Evolutionary conservation across 768 basidiomycete genomes (phyloP).

Genomic region (Boletus vinaceobasis): DNA sequence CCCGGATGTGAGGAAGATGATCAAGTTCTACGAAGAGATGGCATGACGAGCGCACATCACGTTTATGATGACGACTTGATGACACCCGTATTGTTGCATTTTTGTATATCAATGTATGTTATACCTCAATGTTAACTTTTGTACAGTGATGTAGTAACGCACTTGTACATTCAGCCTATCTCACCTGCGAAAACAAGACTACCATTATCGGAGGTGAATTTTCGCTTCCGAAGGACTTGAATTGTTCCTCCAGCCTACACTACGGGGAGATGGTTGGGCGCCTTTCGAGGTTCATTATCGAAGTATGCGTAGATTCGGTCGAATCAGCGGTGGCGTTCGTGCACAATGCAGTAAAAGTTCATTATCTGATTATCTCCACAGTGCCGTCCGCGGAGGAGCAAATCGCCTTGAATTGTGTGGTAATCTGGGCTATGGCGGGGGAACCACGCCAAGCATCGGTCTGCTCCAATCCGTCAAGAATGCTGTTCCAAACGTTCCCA

Average conservation of each 20-base stretch:
- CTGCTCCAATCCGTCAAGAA: constrained; percentile 57
- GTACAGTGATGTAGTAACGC: background rate
- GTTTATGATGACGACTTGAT: background rate
- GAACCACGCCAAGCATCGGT: constrained; percentile 79
- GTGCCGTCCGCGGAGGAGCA: constrained; percentile 69
- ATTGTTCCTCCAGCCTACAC: background rate
- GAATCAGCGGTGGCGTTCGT: constrained; percentile 66
- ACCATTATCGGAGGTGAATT: constrained; percentile 7
- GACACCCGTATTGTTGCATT: background rate
- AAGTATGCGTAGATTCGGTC: constrained; percentile 77
- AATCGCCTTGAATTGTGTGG: constrained; percentile 76
- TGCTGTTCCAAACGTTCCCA: constrained; percentile 46
- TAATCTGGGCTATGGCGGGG: constrained; percentile 70
- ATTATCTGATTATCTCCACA: constrained; percentile 26
- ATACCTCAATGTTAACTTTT: background rate
- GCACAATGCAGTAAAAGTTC: background rate
- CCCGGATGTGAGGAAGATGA: constrained; percentile 56
- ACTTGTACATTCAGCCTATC: background rate
- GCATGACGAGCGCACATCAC: constrained; percentile 9
- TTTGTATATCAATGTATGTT: background rate
- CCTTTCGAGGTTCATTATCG: constrained; percentile 31
- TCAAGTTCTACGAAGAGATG: constrained; percentile 56
- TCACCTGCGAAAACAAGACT: background rate
- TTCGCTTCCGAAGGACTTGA: background rate
- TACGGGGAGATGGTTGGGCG: constrained; percentile 8